These are phyloP conservation scores for Phaffomyces opuntiae DNA, from an alignment of 805 yeast species.

Conservation along the genomic window DNA sequence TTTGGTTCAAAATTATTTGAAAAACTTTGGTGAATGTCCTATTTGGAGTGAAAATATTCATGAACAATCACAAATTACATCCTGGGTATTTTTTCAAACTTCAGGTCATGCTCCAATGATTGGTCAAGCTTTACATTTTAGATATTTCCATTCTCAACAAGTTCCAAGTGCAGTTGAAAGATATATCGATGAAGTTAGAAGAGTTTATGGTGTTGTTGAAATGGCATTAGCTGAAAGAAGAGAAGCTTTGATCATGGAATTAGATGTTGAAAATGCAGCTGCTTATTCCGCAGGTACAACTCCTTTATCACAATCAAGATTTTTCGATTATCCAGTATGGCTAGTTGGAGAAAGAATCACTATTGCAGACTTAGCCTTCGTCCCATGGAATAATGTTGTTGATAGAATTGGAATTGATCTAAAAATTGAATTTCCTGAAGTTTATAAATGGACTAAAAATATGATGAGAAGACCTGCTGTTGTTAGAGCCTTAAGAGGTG, in stretches of 20 bases:
- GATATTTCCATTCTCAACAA: slow-evolving; percentile 80
- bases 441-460: slow-evolving; percentile 89
- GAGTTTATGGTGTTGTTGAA: slow-evolving; percentile 91
- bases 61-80: slow-evolving; percentile 77
- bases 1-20: slow-evolving; percentile 59
- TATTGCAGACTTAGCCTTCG: slow-evolving; percentile 86
- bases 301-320: slow-evolving; percentile 75
- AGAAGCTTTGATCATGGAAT: slow-evolving; percentile 83
- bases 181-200: slow-evolving; percentile 84
- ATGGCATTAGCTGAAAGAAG: slow-evolving; percentile 92
- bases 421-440: slow-evolving; percentile 87
- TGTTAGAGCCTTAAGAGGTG: slow-evolving; percentile 76
- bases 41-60: slow-evolving; percentile 73
- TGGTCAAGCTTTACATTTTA: slow-evolving; percentile 92
- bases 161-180: slow-evolving; percentile 87
- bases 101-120: slow-evolving; percentile 99
- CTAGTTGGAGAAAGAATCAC: slow-evolving; percentile 79
- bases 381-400: slow-evolving; percentile 96
- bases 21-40: slow-evolving; percentile 62
- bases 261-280: slow-evolving; percentile 82
- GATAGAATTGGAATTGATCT: slow-evolving; percentile 87
- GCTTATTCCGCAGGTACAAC: slow-evolving; percentile 85
- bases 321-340: slow-evolving; percentile 93
- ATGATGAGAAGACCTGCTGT: slow-evolving; percentile 97
- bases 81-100: slow-evolving; percentile 93